phyloP scores from a whole-genome alignment of 306 rosid species.

The Prunus mongolica region DNA sequence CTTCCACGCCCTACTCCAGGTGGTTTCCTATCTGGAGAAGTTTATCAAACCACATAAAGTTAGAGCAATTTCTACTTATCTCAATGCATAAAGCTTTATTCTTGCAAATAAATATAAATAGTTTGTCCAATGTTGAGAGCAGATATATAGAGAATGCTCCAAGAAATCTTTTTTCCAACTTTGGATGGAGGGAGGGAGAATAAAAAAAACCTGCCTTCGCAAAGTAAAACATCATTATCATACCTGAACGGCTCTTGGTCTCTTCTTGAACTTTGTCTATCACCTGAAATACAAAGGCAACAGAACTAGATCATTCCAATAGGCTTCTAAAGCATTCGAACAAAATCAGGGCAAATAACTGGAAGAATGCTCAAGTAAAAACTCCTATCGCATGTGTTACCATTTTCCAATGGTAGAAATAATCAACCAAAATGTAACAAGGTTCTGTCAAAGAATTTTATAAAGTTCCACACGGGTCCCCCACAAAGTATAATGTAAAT shows the following conservation, averaged over 20 bases:
- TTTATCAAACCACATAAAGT: background rate
- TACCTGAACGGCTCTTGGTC: constrained; percentile 91
- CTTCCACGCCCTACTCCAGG: constrained; percentile 98
- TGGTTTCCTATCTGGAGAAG: constrained; percentile 76
- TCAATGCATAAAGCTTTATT: background rate
- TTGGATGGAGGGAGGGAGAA: background rate
- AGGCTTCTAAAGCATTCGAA: background rate
- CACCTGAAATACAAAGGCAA: constrained; percentile 49
- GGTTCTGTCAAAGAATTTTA: background rate
- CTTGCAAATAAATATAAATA: background rate
- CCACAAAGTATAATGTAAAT: background rate
- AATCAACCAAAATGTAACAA: background rate
- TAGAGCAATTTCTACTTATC: background rate
- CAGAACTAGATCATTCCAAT: constrained; percentile 20
- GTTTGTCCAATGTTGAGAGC: background rate
- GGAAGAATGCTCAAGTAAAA: background rate
- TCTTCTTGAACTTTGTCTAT: constrained; percentile 99
- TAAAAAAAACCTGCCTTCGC: background rate
- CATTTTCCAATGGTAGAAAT: background rate
- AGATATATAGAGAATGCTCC: background rate
- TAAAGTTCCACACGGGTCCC: background rate
- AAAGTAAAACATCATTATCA: background rate
- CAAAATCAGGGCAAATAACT: background rate
- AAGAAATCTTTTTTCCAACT: background rate
- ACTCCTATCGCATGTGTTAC: background rate